Conservation (phyloP, 306 rosid genomes). For the Acacia confusa region DNA sequence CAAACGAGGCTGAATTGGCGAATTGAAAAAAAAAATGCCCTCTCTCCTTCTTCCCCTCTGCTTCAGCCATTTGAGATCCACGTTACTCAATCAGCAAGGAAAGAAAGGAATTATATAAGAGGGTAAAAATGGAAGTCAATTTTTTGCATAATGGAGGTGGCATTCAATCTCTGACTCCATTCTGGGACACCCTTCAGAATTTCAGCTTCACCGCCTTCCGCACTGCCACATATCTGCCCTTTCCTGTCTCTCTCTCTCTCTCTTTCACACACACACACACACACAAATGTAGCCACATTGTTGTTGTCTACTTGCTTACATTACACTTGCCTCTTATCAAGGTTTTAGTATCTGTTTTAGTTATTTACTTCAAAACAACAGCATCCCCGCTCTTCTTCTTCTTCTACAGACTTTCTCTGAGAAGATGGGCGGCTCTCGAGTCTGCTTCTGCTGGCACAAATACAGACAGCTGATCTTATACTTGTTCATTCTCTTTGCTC, state of each 20-base stretch:
- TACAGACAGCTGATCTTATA: constrained; percentile 39
- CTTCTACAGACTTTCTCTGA: constrained; percentile 31
- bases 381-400: constrained; percentile 14
- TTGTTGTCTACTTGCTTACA: constrained; percentile 35
- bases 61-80: constrained; percentile 18
- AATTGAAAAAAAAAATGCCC: constrained; percentile 6
- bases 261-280: too few species aligned
- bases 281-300: constrained; percentile 2
- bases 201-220: constrained; percentile 46
- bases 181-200: constrained; percentile 40
- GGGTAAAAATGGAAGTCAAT: constrained; percentile 7
- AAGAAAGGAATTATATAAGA: neutral
- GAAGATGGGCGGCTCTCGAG: constrained; percentile 58
- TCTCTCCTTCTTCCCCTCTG: neutral
- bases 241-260: constrained; percentile 7
- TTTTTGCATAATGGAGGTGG: constrained; percentile 55
- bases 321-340: constrained; percentile 35
- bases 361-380: constrained; percentile 30
- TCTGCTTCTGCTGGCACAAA: constrained; percentile 43
- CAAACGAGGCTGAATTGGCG: constrained; percentile 26
- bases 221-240: constrained; percentile 41
- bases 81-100: constrained; percentile 26
- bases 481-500: constrained; percentile 50
- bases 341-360: constrained; percentile 23
- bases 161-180: constrained; percentile 64